Evolutionary conservation across 2,329 filamentous ascomycete genomes (phyloP).

Genomic region (Paecilomyces sp.): DNA sequence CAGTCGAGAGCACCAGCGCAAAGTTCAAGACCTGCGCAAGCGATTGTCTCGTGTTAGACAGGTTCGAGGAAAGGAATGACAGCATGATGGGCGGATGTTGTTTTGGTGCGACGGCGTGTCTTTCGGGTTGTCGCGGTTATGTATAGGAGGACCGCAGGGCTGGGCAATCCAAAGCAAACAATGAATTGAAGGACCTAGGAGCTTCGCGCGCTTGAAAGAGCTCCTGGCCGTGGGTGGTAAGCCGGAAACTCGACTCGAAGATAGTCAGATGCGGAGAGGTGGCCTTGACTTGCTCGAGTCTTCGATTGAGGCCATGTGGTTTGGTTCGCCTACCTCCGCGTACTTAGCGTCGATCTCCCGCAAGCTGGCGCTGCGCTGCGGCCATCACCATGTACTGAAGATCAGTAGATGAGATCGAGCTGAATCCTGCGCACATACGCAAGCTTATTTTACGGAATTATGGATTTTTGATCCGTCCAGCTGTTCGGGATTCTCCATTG

Average conservation of each 20-base stretch:
- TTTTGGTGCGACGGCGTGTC: not conserved
- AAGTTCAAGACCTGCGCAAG: slow-evolving; percentile 83
- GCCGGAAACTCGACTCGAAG: not conserved
- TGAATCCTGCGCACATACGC: too few relatives aligned
- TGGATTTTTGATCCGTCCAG: too few relatives aligned
- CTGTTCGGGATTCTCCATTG: too few relatives aligned
- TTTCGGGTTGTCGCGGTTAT: not conserved
- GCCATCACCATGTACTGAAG: not conserved
- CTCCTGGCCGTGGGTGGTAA: not conserved
- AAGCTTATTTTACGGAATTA: too few relatives aligned
- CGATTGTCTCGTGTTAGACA: slow-evolving; percentile 67
- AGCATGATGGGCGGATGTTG: slow-evolving; percentile 50
- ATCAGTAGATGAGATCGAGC: too few relatives aligned
- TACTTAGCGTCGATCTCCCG: not conserved
- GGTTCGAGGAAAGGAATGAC: slow-evolving; percentile 52
- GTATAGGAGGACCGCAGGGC: not conserved
- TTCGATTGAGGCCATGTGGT: not conserved
- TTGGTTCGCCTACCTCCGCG: not conserved
- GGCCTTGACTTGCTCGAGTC: not conserved
- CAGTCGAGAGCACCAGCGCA: slow-evolving; percentile 78
- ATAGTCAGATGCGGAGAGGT: not conserved
- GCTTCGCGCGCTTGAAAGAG: not conserved
- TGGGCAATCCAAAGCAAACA: too few relatives aligned
- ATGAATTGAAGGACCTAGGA: not conserved
- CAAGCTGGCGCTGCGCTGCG: not conserved